These are phyloP conservation scores for Cadophora sp. DNA, from an alignment of 2,329 filamentous ascomycete species.

Conservation along the genomic window DNA sequence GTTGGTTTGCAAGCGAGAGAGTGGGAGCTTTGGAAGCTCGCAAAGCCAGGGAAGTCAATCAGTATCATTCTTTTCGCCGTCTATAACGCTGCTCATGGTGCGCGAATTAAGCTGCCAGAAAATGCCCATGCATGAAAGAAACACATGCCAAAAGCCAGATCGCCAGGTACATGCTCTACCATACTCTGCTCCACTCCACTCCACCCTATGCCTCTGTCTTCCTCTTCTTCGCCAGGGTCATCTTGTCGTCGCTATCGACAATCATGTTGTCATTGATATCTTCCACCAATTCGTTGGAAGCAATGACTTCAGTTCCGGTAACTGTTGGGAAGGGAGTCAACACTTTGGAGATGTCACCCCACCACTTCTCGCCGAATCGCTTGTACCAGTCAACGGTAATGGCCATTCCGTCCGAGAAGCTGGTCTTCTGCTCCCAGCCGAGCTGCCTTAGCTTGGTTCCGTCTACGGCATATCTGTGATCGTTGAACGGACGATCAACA, in stretches of 20 bases:
- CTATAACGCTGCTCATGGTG: conserved; percentile 12
- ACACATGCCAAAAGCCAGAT: conserved; percentile 7
- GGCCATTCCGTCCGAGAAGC: conserved; percentile 67
- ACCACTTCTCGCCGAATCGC: conserved; percentile 70
- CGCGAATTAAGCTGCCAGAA: conserved; percentile 12
- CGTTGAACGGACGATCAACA: conserved; percentile 80
- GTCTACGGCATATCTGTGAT: conserved; percentile 75
- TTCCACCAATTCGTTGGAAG: conserved; percentile 42
- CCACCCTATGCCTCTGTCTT: conserved; percentile 32
- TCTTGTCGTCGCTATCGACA: conserved; percentile 34
- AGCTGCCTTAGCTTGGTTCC: conserved; percentile 70
- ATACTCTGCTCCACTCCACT: not conserved
- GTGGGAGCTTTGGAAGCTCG: not conserved
- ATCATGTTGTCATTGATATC: conserved; percentile 40
- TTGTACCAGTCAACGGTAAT: conserved; percentile 75
- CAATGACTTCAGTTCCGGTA: conserved; percentile 59
- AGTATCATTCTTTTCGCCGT: conserved; percentile 18
- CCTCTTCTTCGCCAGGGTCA: conserved; percentile 40
- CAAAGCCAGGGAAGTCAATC: conserved; percentile 1
- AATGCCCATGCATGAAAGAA: conserved; percentile 1
- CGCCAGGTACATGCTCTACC: not conserved
- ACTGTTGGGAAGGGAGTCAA: conserved; percentile 72
- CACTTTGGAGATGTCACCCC: conserved; percentile 74
- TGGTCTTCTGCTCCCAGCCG: conserved; percentile 73
- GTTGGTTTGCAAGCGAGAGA: not conserved